Percentiles rank a stretch among this genome's conserved stretches.
Conservation (phyloP, 2,329 filamentous ascomycete genomes). For the Verticillium nubilum region DNA sequence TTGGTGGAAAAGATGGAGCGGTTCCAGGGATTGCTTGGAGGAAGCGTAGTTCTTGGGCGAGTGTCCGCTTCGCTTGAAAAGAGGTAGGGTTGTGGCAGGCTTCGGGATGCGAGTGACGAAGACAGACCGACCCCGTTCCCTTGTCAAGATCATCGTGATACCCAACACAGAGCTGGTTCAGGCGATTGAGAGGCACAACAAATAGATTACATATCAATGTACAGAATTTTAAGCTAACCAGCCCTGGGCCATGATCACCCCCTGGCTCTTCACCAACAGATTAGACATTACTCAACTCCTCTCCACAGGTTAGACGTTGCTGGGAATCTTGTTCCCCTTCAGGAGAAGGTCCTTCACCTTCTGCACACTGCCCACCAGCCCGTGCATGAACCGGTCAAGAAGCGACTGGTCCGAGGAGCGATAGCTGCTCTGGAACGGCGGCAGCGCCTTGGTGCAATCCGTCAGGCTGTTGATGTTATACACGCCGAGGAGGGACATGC, state of each 20-base stretch:
- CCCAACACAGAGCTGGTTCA: no score
- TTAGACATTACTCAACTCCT: no score
- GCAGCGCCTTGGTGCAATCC: slow-evolving; percentile 49
- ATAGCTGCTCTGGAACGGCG: slow-evolving; percentile 18
- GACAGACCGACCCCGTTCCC: no score
- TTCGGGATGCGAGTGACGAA: no score
- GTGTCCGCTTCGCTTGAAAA: slow-evolving; percentile 6
- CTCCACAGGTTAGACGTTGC: slow-evolving; percentile 1
- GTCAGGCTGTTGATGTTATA: slow-evolving; percentile 50
- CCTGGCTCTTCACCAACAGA: no score
- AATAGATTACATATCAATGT: no score
- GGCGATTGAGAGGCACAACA: no score
- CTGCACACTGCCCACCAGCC: slow-evolving; percentile 2
- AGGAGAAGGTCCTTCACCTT: slow-evolving; percentile 3
- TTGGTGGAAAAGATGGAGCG: not conserved
- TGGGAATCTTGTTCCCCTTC: slow-evolving; percentile 11
- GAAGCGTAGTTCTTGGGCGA: slow-evolving; percentile 1
- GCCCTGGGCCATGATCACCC: no score
- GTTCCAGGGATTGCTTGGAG: slow-evolving; percentile 16
- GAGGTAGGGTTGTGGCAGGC: no score
- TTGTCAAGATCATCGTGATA: no score
- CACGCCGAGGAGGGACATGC: slow-evolving; percentile 49
- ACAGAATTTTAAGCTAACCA: no score
- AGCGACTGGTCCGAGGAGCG: slow-evolving; percentile 5
- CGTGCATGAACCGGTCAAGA: slow-evolving; percentile 3